A percentile compares a stretch with the other conserved stretches of the same genome.
phyloP scores from a whole-genome alignment of 331 rosid species.

The Pyracantha coccinea region DNA sequence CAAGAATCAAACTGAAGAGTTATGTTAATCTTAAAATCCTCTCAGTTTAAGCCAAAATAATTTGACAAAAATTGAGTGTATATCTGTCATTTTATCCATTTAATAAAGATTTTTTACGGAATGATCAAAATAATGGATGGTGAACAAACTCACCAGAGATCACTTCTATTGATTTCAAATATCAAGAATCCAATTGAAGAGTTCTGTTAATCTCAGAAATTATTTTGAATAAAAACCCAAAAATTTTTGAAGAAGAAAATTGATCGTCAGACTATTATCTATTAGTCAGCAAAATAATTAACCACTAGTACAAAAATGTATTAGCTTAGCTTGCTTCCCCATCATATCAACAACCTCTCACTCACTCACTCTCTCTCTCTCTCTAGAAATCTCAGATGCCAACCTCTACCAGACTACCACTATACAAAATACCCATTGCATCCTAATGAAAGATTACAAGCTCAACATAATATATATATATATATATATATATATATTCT shows the following conservation, averaged over 20 bases:
- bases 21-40: no score
- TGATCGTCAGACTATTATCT: neutral
- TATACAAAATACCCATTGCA: constrained; percentile 1
- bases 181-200: no score
- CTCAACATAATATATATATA: neutral
- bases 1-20: no score
- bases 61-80: no score
- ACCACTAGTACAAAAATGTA: neutral
- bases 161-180: no score
- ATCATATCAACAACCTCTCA: neutral
- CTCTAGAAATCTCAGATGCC: neutral
- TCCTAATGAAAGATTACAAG: neutral
- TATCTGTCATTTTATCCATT: no score
- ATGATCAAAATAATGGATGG: no score
- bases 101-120: no score
- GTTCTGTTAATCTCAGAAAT: no score
- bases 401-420: neutral
- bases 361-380: neutral
- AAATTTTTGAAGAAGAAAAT: neutral
- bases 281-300: neutral
- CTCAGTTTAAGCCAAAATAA: no score
- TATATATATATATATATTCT: neutral
- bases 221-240: neutral
- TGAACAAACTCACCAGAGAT: accelerated
- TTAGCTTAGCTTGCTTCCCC: neutral